These are phyloP conservation scores for Tylopilus cervinicoccineus DNA, from an alignment of 768 basidiomycete species.

Conservation along the genomic window DNA sequence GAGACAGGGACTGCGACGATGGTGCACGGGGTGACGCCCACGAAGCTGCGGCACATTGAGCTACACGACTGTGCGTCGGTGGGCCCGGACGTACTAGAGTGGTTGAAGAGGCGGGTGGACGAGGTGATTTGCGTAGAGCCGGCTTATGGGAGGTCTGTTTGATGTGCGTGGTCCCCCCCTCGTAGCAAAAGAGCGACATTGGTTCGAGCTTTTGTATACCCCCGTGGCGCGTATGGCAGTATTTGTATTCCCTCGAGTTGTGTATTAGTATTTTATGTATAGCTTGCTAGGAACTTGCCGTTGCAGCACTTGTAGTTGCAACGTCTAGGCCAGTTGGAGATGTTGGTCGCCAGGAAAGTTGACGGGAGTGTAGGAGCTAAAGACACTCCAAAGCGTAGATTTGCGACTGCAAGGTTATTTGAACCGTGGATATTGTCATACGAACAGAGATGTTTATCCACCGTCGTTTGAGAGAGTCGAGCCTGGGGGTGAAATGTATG, in stretches of 20 bases:
- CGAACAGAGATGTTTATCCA: no score
- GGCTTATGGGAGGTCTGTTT: conserved; percentile 40
- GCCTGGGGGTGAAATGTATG: no score
- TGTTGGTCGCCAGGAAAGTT: no score
- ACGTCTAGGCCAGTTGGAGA: no score
- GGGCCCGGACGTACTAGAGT: conserved; percentile 65
- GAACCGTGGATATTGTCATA: no score
- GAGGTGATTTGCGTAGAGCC: conserved; percentile 63
- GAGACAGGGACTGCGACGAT: conserved; percentile 33
- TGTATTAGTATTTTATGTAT: conserved; percentile 22
- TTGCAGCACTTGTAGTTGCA: no score
- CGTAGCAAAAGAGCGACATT: neutral
- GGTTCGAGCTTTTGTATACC: conserved; percentile 4
- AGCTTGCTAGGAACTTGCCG: neutral
- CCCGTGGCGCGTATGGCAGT: neutral
- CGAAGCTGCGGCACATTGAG: conserved; percentile 54
- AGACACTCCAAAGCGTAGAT: no score
- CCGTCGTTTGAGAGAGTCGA: no score
- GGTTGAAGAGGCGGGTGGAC: conserved; percentile 59
- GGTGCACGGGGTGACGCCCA: conserved; percentile 47
- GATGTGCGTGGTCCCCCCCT: no score
- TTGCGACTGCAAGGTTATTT: no score
- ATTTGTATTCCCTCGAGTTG: conserved; percentile 1
- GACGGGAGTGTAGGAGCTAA: no score
- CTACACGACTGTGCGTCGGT: conserved; percentile 62